Evolutionary conservation across 2,329 filamentous ascomycete species (phyloP).

Genomic region (Colletotrichum spaethianum): DNA sequence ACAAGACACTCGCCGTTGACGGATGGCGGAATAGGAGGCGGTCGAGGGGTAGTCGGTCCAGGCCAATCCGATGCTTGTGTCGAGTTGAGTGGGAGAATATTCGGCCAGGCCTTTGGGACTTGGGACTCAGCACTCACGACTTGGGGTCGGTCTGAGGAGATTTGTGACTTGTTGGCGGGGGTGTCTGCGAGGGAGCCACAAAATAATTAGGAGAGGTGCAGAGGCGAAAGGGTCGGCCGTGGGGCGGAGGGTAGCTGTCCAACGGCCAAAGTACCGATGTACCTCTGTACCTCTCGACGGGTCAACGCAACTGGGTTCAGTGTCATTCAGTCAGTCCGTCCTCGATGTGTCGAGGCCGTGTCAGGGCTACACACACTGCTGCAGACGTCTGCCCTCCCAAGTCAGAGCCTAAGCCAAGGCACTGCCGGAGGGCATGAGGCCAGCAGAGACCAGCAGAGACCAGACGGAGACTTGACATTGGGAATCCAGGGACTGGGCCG

Average conservation of each 20-base stretch:
- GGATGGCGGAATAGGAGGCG: constrained; percentile 1
- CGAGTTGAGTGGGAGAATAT: constrained; percentile 1
- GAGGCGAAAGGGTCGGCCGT: neutral
- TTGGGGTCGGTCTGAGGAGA: neutral
- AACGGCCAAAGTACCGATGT: neutral
- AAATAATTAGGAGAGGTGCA: neutral
- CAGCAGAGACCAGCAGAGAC: too few species aligned
- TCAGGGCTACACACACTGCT: too few species aligned
- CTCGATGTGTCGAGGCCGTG: too few species aligned
- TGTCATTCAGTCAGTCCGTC: neutral
- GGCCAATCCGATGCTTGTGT: neutral
- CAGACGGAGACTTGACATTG: too few species aligned
- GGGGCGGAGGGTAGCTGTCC: neutral
- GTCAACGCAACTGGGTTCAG: constrained; percentile 5
- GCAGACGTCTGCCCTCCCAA: too few species aligned
- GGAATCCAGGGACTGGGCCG: neutral
- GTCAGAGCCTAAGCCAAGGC: too few species aligned
- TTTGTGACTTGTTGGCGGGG: neutral
- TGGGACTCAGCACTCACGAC: too few species aligned
- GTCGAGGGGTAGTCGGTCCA: neutral
- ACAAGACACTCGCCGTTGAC: neutral
- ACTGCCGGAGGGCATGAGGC: too few species aligned
- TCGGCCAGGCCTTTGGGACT: neutral
- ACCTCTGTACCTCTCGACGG: neutral
- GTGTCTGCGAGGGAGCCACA: neutral